Percentiles rank a stretch among this genome's conserved stretches.
phyloP scores from a whole-genome alignment of 1,284 basidiomycete genomes.

The Cutaneotrichosporon sp. region DNA sequence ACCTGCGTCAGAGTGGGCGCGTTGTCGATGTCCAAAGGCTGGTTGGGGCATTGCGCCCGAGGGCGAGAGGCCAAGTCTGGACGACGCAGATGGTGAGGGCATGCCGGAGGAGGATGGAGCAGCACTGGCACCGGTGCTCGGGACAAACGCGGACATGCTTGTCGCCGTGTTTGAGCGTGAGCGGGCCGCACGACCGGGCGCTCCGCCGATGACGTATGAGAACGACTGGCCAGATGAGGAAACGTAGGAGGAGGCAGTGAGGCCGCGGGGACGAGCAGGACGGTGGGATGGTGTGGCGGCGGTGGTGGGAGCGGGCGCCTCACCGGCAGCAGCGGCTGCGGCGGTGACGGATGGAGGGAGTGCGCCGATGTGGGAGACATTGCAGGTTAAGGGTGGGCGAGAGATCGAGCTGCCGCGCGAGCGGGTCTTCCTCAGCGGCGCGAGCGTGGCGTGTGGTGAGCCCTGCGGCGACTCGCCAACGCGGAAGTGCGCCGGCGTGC shows the following conservation, averaged over 20 bases:
- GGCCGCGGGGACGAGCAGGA: slow-evolving; percentile 18
- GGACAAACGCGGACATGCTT: not conserved
- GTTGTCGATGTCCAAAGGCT: not conserved
- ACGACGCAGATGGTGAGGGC: not conserved
- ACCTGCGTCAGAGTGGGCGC: not conserved
- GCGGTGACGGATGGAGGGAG: not conserved
- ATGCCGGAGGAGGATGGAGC: not conserved
- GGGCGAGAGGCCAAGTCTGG: not conserved
- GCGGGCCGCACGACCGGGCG: slow-evolving; percentile 44
- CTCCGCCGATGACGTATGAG: slow-evolving; percentile 45
- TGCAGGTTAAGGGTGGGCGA: slow-evolving; percentile 38
- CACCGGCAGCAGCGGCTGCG: too few relatives aligned
- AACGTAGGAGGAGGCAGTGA: slow-evolving; percentile 21
- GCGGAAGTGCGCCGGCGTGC: slow-evolving; percentile 1
- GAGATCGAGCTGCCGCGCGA: slow-evolving; percentile 7
- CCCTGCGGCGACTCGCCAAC: not conserved
- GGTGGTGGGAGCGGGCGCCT: too few relatives aligned
- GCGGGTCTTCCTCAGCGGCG: not conserved
- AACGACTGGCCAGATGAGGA: slow-evolving; percentile 18
- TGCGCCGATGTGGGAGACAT: slow-evolving; percentile 25
- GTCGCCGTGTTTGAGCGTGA: slow-evolving; percentile 12
- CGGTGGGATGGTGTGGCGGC: not conserved
- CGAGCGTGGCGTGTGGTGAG: not conserved
- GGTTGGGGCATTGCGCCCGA: not conserved
- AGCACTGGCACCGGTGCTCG: not conserved